phyloP scores from a whole-genome alignment of 2,329 filamentous ascomycete genomes.

The Periconia digitata region DNA sequence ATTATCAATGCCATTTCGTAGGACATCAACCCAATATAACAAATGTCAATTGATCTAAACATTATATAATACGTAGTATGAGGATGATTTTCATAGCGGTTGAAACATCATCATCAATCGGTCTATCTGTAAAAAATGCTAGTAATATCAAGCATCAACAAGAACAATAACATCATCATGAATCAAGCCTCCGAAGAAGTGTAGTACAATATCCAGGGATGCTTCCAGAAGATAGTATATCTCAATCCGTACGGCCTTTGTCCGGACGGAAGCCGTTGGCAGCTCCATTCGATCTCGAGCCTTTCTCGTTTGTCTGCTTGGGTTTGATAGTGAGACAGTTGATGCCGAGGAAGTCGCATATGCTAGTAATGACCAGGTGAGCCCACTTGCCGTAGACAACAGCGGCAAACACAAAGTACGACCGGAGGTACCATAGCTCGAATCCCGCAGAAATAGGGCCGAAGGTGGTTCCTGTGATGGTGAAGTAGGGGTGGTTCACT shows the following conservation, averaged over 20 bases:
- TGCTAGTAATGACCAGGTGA: constrained; percentile 83
- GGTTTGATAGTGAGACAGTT: constrained; percentile 82
- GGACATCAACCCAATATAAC: not conserved
- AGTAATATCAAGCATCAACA: not conserved
- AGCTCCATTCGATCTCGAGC: constrained; percentile 26
- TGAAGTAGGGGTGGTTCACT: constrained; percentile 75
- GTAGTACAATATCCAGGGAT: too few species aligned
- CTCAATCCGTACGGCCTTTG: constrained; percentile 38
- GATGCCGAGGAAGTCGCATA: constrained; percentile 90
- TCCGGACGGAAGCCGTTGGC: constrained; percentile 28
- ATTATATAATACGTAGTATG: constrained; percentile 3
- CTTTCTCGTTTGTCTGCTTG: constrained; percentile 27
- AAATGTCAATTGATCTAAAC: not conserved
- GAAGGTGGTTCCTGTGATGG: constrained; percentile 47
- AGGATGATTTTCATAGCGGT: not conserved
- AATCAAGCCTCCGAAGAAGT: too few species aligned
- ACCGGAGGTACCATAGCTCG: constrained; percentile 81
- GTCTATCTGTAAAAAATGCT: not conserved
- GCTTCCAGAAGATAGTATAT: too few species aligned
- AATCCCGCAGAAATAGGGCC: constrained; percentile 62
- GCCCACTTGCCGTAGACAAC: constrained; percentile 95
- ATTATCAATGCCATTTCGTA: not conserved
- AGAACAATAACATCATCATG: too few species aligned
- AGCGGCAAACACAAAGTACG: constrained; percentile 79
- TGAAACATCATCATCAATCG: constrained; percentile 1